Percentiles rank a stretch among this genome's conserved stretches.
Conservation (phyloP, 495 filamentous ascomycete species). For the Penicillium goetzii region DNA sequence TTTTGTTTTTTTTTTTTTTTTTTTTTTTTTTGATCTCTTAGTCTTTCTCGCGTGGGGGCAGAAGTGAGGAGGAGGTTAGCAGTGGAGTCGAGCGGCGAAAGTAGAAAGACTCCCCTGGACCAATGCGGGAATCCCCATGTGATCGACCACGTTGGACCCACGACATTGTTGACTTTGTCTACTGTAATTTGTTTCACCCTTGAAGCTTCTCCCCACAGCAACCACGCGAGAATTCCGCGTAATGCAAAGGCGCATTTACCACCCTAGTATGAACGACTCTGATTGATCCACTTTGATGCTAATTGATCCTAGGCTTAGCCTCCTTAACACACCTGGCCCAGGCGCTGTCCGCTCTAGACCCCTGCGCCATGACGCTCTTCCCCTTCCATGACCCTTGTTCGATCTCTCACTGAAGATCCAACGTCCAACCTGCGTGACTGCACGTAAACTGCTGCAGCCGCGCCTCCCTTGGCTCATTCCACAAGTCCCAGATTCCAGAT, state of each 20-base stretch:
- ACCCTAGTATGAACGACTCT: constrained; percentile 9
- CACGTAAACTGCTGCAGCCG: constrained; percentile 4
- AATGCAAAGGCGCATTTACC: constrained; percentile 27
- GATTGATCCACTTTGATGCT: constrained; percentile 2
- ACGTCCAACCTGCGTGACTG: constrained; percentile 21
- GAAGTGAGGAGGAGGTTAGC: neutral
- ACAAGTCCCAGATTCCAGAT: constrained; percentile 22
- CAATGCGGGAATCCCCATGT: constrained; percentile 35
- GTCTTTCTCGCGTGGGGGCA: neutral
- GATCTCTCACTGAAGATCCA: constrained; percentile 24
- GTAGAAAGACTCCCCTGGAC: constrained; percentile 13
- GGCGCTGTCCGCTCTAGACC: constrained; percentile 21
- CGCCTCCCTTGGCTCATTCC: constrained; percentile 33
- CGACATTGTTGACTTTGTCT: constrained; percentile 18
- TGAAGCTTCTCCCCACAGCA: constrained; percentile 15
- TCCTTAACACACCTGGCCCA: neutral
- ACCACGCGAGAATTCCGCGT: constrained; percentile 31
- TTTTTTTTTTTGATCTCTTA: neutral
- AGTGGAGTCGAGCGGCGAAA: neutral
- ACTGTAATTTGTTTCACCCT: constrained; percentile 32
- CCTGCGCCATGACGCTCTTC: constrained; percentile 17
- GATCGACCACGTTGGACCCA: constrained; percentile 45
- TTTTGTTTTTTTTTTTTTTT: neutral
- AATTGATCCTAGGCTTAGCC: neutral
- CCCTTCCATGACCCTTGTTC: constrained; percentile 27